A percentile compares a stretch with the other conserved stretches of the same genome.
Evolutionary conservation across 2,329 filamentous ascomycete genomes (phyloP).

Genomic region (Zymoseptoria tritici): DNA sequence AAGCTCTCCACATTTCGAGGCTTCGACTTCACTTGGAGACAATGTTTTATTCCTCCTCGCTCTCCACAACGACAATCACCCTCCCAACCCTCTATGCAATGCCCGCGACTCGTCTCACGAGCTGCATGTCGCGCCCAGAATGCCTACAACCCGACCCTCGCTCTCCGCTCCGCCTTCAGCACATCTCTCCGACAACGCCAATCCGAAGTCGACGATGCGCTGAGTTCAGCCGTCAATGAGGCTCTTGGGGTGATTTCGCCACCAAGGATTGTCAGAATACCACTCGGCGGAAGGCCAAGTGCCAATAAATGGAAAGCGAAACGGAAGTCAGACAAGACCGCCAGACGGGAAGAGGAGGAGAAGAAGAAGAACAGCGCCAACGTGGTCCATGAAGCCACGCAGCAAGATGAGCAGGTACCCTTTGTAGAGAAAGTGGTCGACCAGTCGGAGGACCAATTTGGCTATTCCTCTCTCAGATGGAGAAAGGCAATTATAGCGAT

Average conservation of each 20-base stretch:
- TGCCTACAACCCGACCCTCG: constrained; percentile 18
- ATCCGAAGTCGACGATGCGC: background rate
- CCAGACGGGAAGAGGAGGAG: background rate
- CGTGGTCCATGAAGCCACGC: no score
- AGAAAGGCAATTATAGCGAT: background rate
- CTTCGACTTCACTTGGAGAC: no score
- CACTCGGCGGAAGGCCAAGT: background rate
- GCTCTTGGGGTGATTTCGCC: background rate
- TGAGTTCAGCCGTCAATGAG: background rate
- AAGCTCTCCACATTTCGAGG: no score
- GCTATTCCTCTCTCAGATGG: background rate
- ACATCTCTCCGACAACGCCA: constrained; percentile 1
- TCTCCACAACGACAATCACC: background rate
- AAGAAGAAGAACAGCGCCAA: background rate
- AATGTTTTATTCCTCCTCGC: no score
- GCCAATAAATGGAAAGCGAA: background rate
- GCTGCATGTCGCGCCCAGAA: constrained; percentile 16
- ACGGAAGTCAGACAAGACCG: background rate
- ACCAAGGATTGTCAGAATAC: background rate
- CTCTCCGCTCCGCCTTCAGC: constrained; percentile 17
- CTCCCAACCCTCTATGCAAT: constrained; percentile 12
- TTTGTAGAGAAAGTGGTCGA: no score
- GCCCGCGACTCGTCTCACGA: constrained; percentile 7
- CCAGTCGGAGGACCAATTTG: background rate
- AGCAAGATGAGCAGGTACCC: no score